Base-by-base conservation (phyloP, 495 filamentous ascomycete genomes). In the Lepidopterella palustris region DNA sequence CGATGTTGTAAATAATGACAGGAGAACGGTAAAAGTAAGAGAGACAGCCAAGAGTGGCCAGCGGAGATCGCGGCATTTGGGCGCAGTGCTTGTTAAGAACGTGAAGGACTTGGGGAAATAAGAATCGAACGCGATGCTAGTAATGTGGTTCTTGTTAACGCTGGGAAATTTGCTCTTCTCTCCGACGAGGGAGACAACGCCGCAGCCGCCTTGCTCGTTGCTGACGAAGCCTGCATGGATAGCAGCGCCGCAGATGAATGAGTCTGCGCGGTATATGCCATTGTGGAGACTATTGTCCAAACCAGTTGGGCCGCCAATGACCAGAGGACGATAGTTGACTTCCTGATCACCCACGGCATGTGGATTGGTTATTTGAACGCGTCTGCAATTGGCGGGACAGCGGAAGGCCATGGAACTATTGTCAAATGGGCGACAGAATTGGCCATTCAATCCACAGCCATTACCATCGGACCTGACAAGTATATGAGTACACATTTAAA, bases 161-260 rank as follows among this genome's bases (percentile, higher is more conserved):
- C 60, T 59, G 18, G 68, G 66, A 57, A 66, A 76, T 10, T 65
- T 55, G 23, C 39, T 45, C 51, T 70, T 66, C 51, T 75, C 72
- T 11, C 74, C 74, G 6, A 70, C 68, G 2, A 75, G 53, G 1
- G 63, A 65, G 24, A 76, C 45, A 1, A 74, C 73, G 18, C 74
- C 74, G 58, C 74, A 76, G 13, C 74, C 74, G 29, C 74, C 74
- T 31, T 66, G 40, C 6, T 52, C 21, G 52, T 74, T 64, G 42
- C 53, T 62, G 58, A 75, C 68, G 67, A 76, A 73, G 58, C 73
- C 74, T 3, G 73, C 60, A 59, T 76, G 74, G 45, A 76, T 70
- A 45, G 74, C 74, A 39, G 74, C 65, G 39, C 62, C 68, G 55
- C 74, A 76, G 56, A 76, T 72, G 67, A 76, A 76, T 20, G 71